These are phyloP conservation scores for Lipomyces yarrowii DNA, from an alignment of 1,139 yeast species.

Conservation along the genomic window DNA sequence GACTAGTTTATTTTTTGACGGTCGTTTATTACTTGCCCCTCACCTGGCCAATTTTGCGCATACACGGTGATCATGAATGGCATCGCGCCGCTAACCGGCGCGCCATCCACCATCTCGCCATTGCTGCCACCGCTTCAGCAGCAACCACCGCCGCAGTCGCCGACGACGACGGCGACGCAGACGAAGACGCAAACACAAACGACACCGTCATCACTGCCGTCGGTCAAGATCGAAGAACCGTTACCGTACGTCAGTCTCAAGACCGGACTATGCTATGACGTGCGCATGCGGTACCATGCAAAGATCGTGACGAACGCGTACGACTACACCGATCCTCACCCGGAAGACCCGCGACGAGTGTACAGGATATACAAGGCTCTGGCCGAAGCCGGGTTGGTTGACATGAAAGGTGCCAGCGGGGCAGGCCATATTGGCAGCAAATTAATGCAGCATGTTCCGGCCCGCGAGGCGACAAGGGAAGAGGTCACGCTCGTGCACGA, in stretches of 20 bases:
- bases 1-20: too few relatives aligned
- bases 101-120: constrained; percentile 75
- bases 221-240: constrained; percentile 9
- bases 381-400: constrained; percentile 90
- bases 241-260: constrained; percentile 44
- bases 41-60: background rate
- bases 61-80: background rate
- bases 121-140: constrained; percentile 76
- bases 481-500: constrained; percentile 89
- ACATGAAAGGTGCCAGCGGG: constrained; percentile 80
- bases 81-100: background rate
- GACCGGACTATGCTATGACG: constrained; percentile 95
- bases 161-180: too few relatives aligned
- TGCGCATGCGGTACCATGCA: constrained; percentile 96
- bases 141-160: constrained; percentile 28
- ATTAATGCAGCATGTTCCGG: constrained; percentile 83
- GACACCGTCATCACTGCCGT: too few relatives aligned
- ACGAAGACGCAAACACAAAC: too few relatives aligned
- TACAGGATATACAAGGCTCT: constrained; percentile 89
- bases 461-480: constrained; percentile 82
- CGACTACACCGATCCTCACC: constrained; percentile 97
- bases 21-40: too few relatives aligned
- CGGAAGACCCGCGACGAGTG: constrained; percentile 97
- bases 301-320: constrained; percentile 88
- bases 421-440: constrained; percentile 79